Evolutionary conservation across 1,139 yeast species (phyloP), one percentile per base, ranked within the genome.

Genomic region (Casaregolazyma suthepensis): DNA sequence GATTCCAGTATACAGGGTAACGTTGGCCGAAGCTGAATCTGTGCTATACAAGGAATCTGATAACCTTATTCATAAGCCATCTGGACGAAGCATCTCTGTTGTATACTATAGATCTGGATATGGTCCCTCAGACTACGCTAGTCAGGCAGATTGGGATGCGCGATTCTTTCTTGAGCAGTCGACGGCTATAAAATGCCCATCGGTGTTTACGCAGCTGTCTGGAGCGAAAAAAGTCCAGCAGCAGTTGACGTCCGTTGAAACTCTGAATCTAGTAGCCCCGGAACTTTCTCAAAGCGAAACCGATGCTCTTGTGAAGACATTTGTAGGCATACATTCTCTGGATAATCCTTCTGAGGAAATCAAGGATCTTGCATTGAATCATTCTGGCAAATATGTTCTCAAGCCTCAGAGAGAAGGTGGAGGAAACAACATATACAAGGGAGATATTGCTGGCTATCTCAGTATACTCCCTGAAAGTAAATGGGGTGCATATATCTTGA

Each of bases 401-500:
- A 93, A 93, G 66, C 99, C 99, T 2, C 99, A 94, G 71, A 81
- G 99, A 73, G 99, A 93, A 74, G 99, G 99, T 42, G 86, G 85
- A 46, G 99, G 99, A 20, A 90, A 93, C 70, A 93, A 93, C 67
- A 79, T 93, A 52, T 93, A 93, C 72, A 87, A 87, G 63, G 80
- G 80, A 48, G 85, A 88, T 61, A 93, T 93, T 54, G 96, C 97
- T 1, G 72, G 57, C 0, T 91, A 88, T 65, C 73, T 93, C 61
- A 68, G 77, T 18, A 63, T 74, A 0, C 66, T 87, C 9, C 82
- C 83, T n/a, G 81, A 85, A 63, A 71, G 75, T 22, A 86, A 86
- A 43, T 91, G 97, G 97, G 84, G 82, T 31, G 96, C 90, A 0
- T 94, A 90, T 68, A 87, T 94, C 57, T 77, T 94, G 54, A 93